A percentile compares a stretch with the other conserved stretches of the same genome.
phyloP scores from a whole-genome alignment of 129 eudicot species.

The Cynara cardunculus region DNA sequence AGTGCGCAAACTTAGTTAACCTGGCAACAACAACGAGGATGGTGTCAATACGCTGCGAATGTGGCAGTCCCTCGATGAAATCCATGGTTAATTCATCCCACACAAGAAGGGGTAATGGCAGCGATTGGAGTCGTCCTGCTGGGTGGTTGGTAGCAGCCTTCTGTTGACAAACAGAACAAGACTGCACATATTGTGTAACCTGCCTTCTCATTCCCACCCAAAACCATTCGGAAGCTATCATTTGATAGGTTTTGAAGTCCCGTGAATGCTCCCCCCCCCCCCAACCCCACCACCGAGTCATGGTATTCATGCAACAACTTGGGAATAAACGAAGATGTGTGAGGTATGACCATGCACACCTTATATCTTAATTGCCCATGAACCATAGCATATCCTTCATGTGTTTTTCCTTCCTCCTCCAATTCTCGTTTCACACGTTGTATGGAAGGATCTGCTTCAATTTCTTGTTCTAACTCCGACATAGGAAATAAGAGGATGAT shows the following conservation, averaged over 20 bases:
- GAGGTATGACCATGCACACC: neutral
- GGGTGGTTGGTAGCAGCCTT: neutral
- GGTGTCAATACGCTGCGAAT: neutral
- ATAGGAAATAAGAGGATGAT: neutral
- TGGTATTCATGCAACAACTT: neutral
- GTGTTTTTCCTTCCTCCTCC: too few relatives aligned
- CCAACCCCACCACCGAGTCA: neutral
- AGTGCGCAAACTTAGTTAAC: neutral
- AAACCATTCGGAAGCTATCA: neutral
- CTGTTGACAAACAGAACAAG: neutral
- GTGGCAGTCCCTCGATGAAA: neutral
- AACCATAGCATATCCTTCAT: neutral
- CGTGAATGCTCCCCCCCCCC: neutral
- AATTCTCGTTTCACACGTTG: neutral
- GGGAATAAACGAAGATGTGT: neutral
- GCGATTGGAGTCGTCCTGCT: neutral
- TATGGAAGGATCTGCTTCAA: neutral
- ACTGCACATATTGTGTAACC: neutral
- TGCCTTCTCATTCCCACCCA: constrained; percentile 5
- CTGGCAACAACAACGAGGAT: neutral
- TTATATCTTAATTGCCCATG: neutral
- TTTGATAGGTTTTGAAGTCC: neutral
- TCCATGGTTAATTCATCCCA: neutral
- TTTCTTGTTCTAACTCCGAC: neutral
- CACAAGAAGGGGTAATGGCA: neutral